Base-by-base conservation (phyloP, 805 yeast genomes). In the Metschnikowia sp. region DNA sequence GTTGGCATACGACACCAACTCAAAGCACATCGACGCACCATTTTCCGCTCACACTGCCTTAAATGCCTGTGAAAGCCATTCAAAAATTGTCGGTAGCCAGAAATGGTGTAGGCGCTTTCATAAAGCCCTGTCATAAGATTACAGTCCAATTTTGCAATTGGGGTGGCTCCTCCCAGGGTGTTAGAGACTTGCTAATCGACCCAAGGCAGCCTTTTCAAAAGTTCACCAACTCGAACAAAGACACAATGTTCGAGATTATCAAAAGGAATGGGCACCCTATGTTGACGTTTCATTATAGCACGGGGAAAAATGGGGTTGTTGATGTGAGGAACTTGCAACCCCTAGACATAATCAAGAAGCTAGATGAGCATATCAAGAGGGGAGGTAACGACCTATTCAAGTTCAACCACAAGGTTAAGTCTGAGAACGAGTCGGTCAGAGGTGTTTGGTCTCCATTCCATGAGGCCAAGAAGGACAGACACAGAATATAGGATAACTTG, bases 361-460 rank as follows among this genome's bases (percentile, higher is more conserved):
- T 90, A 47, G 69, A 77, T 22, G 74, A 86, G 40, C 68, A 86
- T 58, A 72, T 79, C 51, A 86, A 84, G 62, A 72, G 90, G 28
- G 78, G 86, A 40, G 97, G 97, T 43, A 83, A 82, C 59, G 60
- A 63, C 10, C 76, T 78, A 59, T 70, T 77, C 57, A 86, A 86
- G 65, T 81, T 74, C 56, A 83, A 87, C 62, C 85, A 88, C 48
- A 70, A 68, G 60, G 98, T 94, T 32, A 79, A 82, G 66, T 84
- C 96, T 36, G 68, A 78, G 52, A 94, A 92, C 64, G 79, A 78
- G 45, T 83, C 95, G 47, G 90, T 92, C 13, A 86, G 99, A 76
- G 99, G 99, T 61, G 77, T 94, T 41, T 94, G 99, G 99, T 90
- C 97, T 39, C 99, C 99, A 49, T 76, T 92, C 74, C 97, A 91